These are phyloP conservation scores for Diphasiastrum complanatum DNA, from an alignment of 83 land plant species.

Conservation along the genomic window DNA sequence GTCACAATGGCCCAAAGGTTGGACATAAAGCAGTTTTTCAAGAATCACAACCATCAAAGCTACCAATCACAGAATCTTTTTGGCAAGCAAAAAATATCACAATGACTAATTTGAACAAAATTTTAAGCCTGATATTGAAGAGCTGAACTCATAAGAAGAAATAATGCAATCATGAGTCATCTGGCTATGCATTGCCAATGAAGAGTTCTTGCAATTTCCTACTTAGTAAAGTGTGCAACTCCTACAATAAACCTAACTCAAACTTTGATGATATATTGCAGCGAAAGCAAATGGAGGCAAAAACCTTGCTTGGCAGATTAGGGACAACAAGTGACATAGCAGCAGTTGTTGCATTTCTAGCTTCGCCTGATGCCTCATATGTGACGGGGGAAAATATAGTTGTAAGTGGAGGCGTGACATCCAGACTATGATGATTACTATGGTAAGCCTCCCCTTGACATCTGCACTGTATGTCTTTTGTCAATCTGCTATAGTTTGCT, in stretches of 20 bases:
- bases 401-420: conserved; percentile 75
- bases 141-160: not conserved
- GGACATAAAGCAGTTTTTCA: no score
- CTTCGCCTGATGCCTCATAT: conserved; percentile 84
- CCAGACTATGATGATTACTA: conserved; percentile 42
- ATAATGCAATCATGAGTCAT: not conserved
- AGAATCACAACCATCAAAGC: no score
- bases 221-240: not conserved
- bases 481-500: no score
- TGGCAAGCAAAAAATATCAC: no score
- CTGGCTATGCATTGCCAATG: not conserved
- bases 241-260: not conserved
- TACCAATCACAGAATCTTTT: no score
- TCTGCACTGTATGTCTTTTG: no score
- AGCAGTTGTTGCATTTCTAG: conserved; percentile 82
- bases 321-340: conserved; percentile 87
- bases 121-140: no score
- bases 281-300: conserved; percentile 45
- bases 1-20: no score
- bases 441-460: no score
- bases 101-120: no score
- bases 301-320: conserved; percentile 54
- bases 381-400: conserved; percentile 88
- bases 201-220: not conserved
- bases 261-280: conserved; percentile 24